Evolutionary conservation across 1,139 yeast species (phyloP), one percentile per base, ranked within the genome.

Genomic region (Scheffersomyces stambukii): DNA sequence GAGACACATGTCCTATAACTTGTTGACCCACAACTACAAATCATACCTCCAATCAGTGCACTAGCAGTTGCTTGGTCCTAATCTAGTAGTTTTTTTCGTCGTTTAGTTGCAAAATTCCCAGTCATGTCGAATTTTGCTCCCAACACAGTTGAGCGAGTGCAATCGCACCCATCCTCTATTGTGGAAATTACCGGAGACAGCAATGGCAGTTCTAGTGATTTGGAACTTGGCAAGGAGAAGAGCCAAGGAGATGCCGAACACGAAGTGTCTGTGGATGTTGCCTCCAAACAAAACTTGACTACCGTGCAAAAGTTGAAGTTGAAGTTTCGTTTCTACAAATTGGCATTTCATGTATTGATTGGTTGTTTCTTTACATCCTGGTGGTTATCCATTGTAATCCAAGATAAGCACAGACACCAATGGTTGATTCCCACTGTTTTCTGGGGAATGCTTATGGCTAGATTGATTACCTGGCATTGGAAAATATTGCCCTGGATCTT

Each of bases 391-490:
- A 73, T 77, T 31, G 33, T 77, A 16, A 70, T 66, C 33, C 83
- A 76, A 48, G 50, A 65, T 4, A 63, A 64, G 40, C 72, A 69
- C 29, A 61, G 82, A 41, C 73, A 53, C 42, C 46, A 67, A 41
- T 77, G 84, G 83, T 67, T 77, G 45, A 75, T 77, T 44, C 84
- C 83, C 19, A 76, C 82, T 5, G 50, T 75, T 21, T 46, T 77
- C 25, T 77, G 76, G 72, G 60, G 70, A 21, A 58, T 64, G 55
- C 54, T 75, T 27, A 70, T 74, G 72, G 60, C 69, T 12, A 61
- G 83, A 25, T 54, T 77, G 35, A 64, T 77, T 39, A 66, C 81
- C 9, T 70, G 74, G 59, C 70, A 75, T 52, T 57, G 67, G 28
- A 65, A 66, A 23, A 57, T 76, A 18, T 53, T 64, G 36, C 50